Base-by-base conservation (phyloP, 345 rosid genomes). In the Citrus trifoliata region DNA sequence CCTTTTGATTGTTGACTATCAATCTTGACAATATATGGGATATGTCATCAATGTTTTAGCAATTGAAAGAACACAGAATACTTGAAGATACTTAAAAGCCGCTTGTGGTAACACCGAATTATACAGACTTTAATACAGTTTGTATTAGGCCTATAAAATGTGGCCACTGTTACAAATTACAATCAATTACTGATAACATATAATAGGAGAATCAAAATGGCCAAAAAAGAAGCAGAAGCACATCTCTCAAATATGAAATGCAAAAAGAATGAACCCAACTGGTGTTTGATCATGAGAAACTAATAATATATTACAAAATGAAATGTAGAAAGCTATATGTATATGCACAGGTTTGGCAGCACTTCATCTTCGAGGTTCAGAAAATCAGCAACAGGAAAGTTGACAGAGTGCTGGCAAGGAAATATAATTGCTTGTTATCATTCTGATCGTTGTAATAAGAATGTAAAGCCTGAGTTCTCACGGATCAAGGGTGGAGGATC, bases 401-500 rank as follows among this genome's bases (percentile, higher is more conserved):
- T 32, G 61, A 46, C 56, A 75, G 78, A 22, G 22, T 4, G 60
- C 70, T 37, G 22, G 30, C 58, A 6, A 37, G 56, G n/a, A 38
- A 56, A 8, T 22, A 24, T n/a, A 19, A 27, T 59, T 9, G 6
- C 30, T 10, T 2, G 1, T 5, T 33, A 13, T 93, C 93, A 93
- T 58, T 88, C 91, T 28, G 95, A 76, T 10, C 93, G 93, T 80
- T 93, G 93, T 70, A 93, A 86, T 77, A 96, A 84, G 95, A 96
- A 96, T 67, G 85, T 85, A 72, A 94, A 96, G 78, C 90, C 90
- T 2, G 93, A 89, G 88, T 96, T 90, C 62, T 91, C 90, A 6
- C 98, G 97, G 64, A 96, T 86, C 82, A 90, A 24, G 5, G 99
- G 90, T 24, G 99, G 99, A 64, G 97, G 97, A 73, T 94, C 97